A percentile compares a stretch with the other conserved stretches of the same genome.
phyloP scores from a whole-genome alignment of 1,284 basidiomycete species.

The Puccinia horiana region DNA sequence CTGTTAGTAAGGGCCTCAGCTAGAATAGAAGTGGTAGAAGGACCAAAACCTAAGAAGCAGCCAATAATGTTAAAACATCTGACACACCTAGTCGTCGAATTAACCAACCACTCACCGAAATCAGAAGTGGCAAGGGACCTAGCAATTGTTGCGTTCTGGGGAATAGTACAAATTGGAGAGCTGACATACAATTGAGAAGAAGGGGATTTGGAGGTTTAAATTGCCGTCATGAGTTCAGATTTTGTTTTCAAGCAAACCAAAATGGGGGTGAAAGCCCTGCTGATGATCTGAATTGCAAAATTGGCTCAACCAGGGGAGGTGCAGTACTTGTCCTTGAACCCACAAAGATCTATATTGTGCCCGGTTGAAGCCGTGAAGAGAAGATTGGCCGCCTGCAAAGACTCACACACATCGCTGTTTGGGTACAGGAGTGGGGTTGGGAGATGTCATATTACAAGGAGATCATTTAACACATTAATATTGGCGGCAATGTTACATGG shows the following conservation, averaged over 20 bases:
- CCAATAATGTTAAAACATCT: background rate
- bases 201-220: background rate
- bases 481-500: background rate
- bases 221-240: background rate
- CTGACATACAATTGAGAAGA: background rate
- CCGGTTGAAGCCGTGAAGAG: background rate
- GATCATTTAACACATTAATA: background rate
- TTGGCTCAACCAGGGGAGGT: too few relatives aligned
- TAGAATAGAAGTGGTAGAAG: background rate
- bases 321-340: background rate
- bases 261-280: background rate
- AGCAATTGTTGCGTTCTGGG: background rate
- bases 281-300: background rate
- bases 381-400: background rate
- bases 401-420: background rate
- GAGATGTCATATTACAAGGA: background rate
- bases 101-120: too few relatives aligned
- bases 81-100: too few relatives aligned
- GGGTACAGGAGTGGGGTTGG: background rate
- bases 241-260: background rate
- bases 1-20: background rate
- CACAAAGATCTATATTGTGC: background rate
- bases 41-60: background rate
- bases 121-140: background rate
- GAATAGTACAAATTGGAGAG: background rate